Base-by-base conservation (phyloP, 1,139 yeast species). In the Geotrichum australiense region DNA sequence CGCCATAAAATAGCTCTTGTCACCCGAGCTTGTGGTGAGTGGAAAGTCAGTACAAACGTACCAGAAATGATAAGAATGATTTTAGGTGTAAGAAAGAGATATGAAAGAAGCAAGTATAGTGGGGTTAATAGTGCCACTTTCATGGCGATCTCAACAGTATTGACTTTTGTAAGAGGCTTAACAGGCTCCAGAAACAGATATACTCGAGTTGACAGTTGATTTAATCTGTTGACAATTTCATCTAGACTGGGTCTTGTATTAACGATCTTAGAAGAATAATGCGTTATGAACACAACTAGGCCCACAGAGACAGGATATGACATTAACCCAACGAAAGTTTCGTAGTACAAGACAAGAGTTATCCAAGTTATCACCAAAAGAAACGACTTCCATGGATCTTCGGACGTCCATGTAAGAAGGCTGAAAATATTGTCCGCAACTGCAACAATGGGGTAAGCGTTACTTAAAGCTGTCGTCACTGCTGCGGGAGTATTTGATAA, bases 101-200 rank as follows among this genome's bases (percentile, higher is more conserved):
- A 73, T 6, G 89, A 76, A 30, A 80, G 59, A 12, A 84, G 66
- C 52, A 87, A 74, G 62, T 89, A 87, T 6, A 84, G 60, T 2
- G 97, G 97, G 1, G 96, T 82, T 45, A 87, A 65, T 55, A 91
- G 80, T 18, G 87, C 74, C 1, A 94, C 82, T 7, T 96, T 85
- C 59, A 86, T 81, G 21, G 86, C 62, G 38, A 89, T 68, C 12
- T 31, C 35, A 6, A 12, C 14, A 4, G 21, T 20, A n/a, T 18
- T 56, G 11, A 28, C 20, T 5, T 35, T 18, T 2, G 25, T 23
- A 11, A 35, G 26, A 53, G 82, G 76, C 0, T 84, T 74, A 39
- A 89, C 68, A 12, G 98, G 97, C 33, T 78, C 72, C 43, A 87
- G 66, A 43, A 89, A 68, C 59, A 86, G 65, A 54, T 86, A 94